Base-by-base conservation (phyloP, 345 rosid species). In the Arabidopsis suecica region DNA sequence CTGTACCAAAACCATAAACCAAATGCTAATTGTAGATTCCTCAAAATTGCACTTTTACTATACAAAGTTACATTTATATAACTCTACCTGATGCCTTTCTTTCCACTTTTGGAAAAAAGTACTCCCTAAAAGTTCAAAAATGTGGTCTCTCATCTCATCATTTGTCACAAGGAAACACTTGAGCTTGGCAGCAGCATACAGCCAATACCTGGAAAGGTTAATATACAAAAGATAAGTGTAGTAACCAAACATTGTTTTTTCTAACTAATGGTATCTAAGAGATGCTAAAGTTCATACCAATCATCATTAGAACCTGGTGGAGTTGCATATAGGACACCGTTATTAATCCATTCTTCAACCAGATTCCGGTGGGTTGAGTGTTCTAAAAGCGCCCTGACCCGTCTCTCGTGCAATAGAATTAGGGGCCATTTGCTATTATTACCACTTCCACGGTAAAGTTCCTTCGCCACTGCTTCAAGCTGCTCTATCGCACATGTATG, bases 111-210 rank as follows among this genome's bases (percentile, higher is more conserved):
- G 83, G 72, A 93, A 89, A 74, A 89, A 86, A 77, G 74, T 82
- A 62, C 68, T 84, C 20, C 97, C 88, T 37, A 91, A 40, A 42
- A 93, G 91, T 81, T 89, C 97, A 76, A 91, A 93, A 66, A 88
- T 89, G 86, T 93, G 96, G 80, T 91, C 98, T 72, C 94, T 87
- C 97, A 93, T 91, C 76, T 93, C 94, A 82, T 93, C 98, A 79
- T 93, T 91, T 3, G 96, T 91, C 73, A 91, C 88, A 41, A 91
- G 88, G 75, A 88, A 79, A 78, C 97, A 93, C 77, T 86, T 84
- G 50, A 91, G 87, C 67, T 85, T 89, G 28, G 87, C 93, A 73
- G 93, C 84, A 72, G 98, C 96, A 62, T 88, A 93, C 0, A 91
- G 91, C 95, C 98, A 93, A 73, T 88, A 93, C 96, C 94, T 93